Evolutionary conservation across 192 early-diverging fungal genomes (phyloP).

Genomic region (Obelidium mucronatum): DNA sequence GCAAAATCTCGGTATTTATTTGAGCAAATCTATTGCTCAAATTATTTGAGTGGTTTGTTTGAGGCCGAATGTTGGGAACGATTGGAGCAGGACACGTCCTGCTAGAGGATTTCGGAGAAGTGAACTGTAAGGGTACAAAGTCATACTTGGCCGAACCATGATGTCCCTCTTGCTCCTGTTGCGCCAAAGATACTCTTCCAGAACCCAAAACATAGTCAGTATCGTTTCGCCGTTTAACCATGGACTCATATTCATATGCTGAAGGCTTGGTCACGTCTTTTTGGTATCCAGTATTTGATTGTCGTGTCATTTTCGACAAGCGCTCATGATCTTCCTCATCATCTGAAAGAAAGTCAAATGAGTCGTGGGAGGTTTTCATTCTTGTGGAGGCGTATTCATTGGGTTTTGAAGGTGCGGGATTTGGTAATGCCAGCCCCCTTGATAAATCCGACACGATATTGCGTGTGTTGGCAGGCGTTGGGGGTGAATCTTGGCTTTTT

Average conservation of each 20-base stretch:
- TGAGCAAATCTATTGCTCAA: background rate
- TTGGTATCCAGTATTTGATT: too few species aligned
- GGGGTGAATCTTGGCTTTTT: background rate
- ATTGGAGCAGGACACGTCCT: conserved; percentile 11
- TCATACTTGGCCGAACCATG: background rate
- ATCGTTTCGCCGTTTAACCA: too few species aligned
- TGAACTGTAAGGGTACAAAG: background rate
- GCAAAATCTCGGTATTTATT: background rate
- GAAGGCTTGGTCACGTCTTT: too few species aligned
- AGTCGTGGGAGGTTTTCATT: conserved; percentile 22
- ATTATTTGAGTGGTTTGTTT: conserved; percentile 9
- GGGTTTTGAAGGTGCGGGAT: too few species aligned
- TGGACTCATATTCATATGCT: too few species aligned
- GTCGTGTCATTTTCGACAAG: too few species aligned
- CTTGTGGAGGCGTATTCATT: too few species aligned
- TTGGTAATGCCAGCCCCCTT: background rate
- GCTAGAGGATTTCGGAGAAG: conserved; percentile 1
- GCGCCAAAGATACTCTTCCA: too few species aligned
- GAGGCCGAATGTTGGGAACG: conserved; percentile 7
- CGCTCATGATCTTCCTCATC: conserved; percentile 16
- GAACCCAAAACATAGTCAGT: too few species aligned
- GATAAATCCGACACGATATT: background rate
- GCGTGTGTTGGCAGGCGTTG: background rate
- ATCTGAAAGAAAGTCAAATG: conserved; percentile 27
- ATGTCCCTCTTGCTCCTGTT: conserved; percentile 11